Base-by-base conservation (phyloP, 306 rosid genomes). In the Corylus heterophylla region DNA sequence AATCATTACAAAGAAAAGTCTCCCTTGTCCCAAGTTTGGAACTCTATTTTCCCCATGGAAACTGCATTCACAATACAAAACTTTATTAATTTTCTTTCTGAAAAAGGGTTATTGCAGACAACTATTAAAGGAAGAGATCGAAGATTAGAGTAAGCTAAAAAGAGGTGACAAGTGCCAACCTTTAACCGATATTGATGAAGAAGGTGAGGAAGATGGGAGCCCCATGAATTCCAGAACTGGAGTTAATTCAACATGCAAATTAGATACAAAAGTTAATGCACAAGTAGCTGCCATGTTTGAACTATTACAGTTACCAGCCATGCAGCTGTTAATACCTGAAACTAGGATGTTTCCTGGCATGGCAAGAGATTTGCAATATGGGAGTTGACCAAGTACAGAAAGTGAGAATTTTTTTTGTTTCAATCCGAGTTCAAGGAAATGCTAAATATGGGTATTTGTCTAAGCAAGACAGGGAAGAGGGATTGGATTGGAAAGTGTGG, bases 261-360 rank as follows among this genome's bases (percentile, higher is more conserved):
- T 58, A 66, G 77, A 82, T 45, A 71, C 61, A 39, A 0, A 72
- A 31, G 49, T 6, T 71, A 55, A 73, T 13, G 20, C 22, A 45
- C 8, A 52, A 50, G 73, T 12, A 83, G 69, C 61, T 67, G 2
- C 35, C 35, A 74, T 42, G 14, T 45, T 84, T 63, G 64, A 83
- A 77, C 45, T 42, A 42, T 48, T 47, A 69, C 45, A 82, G 73
- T 67, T 44, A 70, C n/a, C 61, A 77, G 62, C 29, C 7, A 1
- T 42, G 45, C 45, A 42, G 66, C 4, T 12, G 61, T 64, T 59
- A 54, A 71, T 84, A 93, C 99, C 99, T 88, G 99, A 93, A 85
- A 93, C 90, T 79, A 78, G 47, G 83, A 95, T 91, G 27, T 87
- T 91, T 87, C 99, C 99, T 70, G 99, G 99, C 99, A 95, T 83